These are phyloP conservation scores for Prunus armeniaca DNA, from an alignment of 306 rosid species.

Conservation along the genomic window DNA sequence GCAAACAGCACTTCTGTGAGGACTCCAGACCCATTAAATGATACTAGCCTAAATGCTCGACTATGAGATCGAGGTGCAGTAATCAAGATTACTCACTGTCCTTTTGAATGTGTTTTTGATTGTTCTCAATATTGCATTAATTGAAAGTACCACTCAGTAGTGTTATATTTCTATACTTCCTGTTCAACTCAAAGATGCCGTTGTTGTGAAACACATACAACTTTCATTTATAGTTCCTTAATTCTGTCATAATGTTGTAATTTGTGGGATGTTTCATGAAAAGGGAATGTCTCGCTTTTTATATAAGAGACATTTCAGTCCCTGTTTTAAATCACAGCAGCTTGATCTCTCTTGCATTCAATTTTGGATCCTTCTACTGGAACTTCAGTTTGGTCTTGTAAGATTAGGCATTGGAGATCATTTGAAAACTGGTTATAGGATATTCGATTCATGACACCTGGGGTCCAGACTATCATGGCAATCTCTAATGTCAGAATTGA, in stretches of 20 bases:
- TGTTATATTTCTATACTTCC: not conserved
- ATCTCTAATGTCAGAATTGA: no score
- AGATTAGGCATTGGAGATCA: not conserved
- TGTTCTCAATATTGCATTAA: not conserved
- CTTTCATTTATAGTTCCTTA: not conserved
- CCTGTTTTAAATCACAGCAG: not conserved
- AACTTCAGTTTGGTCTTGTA: not conserved
- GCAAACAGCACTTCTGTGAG: conserved; percentile 14
- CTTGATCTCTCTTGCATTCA: not conserved
- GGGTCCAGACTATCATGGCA: not conserved
- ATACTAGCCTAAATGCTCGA: conserved; percentile 46
- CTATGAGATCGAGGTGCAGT: conserved; percentile 42
- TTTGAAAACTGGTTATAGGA: not conserved
- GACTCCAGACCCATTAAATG: conserved; percentile 30
- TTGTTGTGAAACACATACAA: not conserved
- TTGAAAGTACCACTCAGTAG: not conserved
- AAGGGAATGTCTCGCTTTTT: not conserved
- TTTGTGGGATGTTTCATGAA: not conserved
- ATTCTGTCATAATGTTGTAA: not conserved
- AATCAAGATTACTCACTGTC: not conserved
- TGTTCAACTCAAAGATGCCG: not conserved
- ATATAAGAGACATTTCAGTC: no score
- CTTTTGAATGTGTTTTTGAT: not conserved
- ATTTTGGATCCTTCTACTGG: not conserved
- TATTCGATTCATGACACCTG: not conserved